Base-by-base conservation (phyloP, 2,329 filamentous ascomycete genomes). In the Cladophialophora carrionii region DNA sequence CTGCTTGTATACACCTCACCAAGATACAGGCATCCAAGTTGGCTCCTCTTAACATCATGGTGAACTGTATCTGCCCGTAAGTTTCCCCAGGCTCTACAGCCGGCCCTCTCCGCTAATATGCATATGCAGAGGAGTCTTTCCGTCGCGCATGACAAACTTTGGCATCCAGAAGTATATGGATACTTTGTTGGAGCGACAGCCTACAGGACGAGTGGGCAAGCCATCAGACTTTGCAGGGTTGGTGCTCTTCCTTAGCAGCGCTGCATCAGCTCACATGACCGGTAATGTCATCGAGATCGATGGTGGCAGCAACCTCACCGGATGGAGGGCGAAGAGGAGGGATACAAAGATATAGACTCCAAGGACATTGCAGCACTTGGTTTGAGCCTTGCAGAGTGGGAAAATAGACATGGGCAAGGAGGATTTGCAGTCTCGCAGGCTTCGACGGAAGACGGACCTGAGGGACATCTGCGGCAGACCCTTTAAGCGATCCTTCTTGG, bases 61-160 rank as follows among this genome's bases (percentile, higher is more conserved):
- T 79, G 65, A 82, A 80, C 59, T 75, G 75, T 43, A 74, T 80
- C 55, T 79, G 77, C 67, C 78, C 67, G 67, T 69, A 56, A 65
- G 67, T 65, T n/a, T 31, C 22, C n/a, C 12, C 29, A n/a, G 3
- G 12, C n/a, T 17, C 10, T 9, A 6, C 22, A 37, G 20, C 54
- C 43, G 9, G 10, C 5, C 12, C 7, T 17, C 8, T 26, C 31
- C 10, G 53, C 63, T 67, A 53, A 70, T 31, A 26, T 4, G 12
- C 80, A 79, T 78, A 43, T 78, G 76, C 65, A 78, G 71, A 0
- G 78, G 78, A n/a, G 77, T 79, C 14, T 84, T 84, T 68, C 77
- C 83, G 52, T 82, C 79, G 32, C 81, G 83, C 54, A 84, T 84
- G 82, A 84, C 83, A 68, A 79, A 77, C n/a, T 83, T 80, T 34